phyloP scores from a whole-genome alignment of 768 basidiomycete genomes.

The Phylloporus scabripes region DNA sequence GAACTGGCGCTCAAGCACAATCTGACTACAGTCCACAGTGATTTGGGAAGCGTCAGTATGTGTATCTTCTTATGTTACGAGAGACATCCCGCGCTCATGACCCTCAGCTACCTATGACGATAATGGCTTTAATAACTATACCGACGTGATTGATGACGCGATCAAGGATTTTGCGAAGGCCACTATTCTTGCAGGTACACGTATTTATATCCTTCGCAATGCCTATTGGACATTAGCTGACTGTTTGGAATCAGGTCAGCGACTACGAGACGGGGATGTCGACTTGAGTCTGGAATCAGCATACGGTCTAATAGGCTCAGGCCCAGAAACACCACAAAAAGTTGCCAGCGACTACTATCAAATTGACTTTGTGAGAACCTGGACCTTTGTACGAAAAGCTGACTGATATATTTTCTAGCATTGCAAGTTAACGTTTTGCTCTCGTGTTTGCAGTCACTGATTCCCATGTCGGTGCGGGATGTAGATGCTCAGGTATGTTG shows the following conservation, averaged over 20 bases:
- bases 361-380: conserved; percentile 33
- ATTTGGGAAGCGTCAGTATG: conserved; percentile 42
- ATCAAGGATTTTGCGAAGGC: conserved; percentile 37
- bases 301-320: conserved; percentile 47
- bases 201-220: conserved; percentile 6
- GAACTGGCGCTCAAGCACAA: conserved; percentile 49
- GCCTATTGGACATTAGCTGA: conserved; percentile 43
- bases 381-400: not conserved
- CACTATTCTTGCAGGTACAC: conserved; percentile 42
- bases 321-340: conserved; percentile 41
- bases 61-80: conserved; percentile 19
- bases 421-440: conserved; percentile 23
- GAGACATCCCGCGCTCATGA: not conserved
- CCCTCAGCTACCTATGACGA: conserved; percentile 47
- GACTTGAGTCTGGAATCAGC: conserved; percentile 52
- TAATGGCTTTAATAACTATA: conserved; percentile 45
- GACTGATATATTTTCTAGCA: conserved; percentile 17
- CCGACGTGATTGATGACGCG: conserved; percentile 37
- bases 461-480: conserved; percentile 26
- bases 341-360: conserved; percentile 54
- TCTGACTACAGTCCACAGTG: conserved; percentile 40
- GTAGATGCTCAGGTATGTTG: conserved; percentile 26
- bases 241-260: conserved; percentile 6
- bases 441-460: conserved; percentile 9
- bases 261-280: conserved; percentile 30